Evolutionary conservation across 345 rosid species (phyloP).

Genomic region (Aquilaria malaccensis): DNA sequence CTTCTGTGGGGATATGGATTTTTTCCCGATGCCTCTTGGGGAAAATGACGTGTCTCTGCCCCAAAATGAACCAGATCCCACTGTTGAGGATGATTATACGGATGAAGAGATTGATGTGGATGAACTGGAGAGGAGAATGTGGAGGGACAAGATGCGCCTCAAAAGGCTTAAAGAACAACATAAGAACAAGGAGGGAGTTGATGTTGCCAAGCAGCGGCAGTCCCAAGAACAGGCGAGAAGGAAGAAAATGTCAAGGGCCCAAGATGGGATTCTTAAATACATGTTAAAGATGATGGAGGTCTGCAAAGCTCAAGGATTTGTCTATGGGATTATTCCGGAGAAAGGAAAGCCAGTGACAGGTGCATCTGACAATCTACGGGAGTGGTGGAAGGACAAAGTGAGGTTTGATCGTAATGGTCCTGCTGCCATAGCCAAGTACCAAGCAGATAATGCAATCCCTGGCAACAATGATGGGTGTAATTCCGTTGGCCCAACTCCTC

Average conservation of each 20-base stretch:
- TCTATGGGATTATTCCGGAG: slow-evolving; percentile 81
- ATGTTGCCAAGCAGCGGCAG: slow-evolving; percentile 48
- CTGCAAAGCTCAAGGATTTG: slow-evolving; percentile 84
- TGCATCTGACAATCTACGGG: slow-evolving; percentile 83
- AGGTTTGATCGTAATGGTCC: slow-evolving; percentile 83
- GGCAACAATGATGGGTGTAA: slow-evolving; percentile 35
- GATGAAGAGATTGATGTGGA: slow-evolving; percentile 68
- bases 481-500: slow-evolving; percentile 35
- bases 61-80: slow-evolving; percentile 28
- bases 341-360: slow-evolving; percentile 88
- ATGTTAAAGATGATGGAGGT: slow-evolving; percentile 94
- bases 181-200: slow-evolving; percentile 40
- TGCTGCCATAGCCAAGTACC: slow-evolving; percentile 65
- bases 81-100: slow-evolving; percentile 46
- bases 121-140: slow-evolving; percentile 75
- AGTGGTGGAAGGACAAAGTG: slow-evolving; percentile 91
- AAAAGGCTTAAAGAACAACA: slow-evolving; percentile 56
- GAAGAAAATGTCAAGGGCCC: slow-evolving; percentile 89
- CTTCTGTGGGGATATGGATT: slow-evolving; percentile 55
- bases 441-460: slow-evolving; percentile 35
- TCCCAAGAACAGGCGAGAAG: slow-evolving; percentile 79
- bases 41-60: slow-evolving; percentile 33
- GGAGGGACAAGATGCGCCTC: slow-evolving; percentile 65
- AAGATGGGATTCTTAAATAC: slow-evolving; percentile 72
- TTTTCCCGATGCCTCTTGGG: slow-evolving; percentile 29